A percentile compares a stretch with the other conserved stretches of the same genome.
Evolutionary conservation across 768 basidiomycete species (phyloP).

Genomic region (Tulasnella sp.): DNA sequence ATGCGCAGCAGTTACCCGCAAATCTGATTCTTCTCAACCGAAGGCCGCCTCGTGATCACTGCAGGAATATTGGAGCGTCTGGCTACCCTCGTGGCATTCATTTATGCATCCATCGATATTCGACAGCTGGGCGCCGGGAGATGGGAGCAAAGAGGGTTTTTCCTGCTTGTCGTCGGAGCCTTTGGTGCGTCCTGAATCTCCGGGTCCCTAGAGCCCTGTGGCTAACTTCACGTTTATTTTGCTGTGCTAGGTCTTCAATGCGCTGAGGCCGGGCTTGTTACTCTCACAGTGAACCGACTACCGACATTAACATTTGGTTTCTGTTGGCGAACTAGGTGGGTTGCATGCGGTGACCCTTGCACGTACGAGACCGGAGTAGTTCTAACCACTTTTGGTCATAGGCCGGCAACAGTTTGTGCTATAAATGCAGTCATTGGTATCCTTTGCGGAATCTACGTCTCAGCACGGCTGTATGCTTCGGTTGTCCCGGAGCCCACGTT

Average conservation of each 20-base stretch:
- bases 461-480: background rate
- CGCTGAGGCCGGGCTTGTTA: background rate
- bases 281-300: background rate
- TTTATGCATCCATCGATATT: background rate
- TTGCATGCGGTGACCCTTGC: background rate
- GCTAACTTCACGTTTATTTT: background rate
- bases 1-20: no score
- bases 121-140: background rate
- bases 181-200: background rate
- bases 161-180: background rate
- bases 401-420: background rate
- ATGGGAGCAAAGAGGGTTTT: conserved; percentile 8
- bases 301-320: background rate
- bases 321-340: conserved; percentile 8
- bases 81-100: background rate
- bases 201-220: background rate
- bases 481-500: background rate
- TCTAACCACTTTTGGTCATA: background rate
- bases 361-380: background rate
- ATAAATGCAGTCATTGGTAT: background rate
- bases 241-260: background rate
- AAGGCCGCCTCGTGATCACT: background rate
- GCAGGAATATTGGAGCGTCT: background rate
- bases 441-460: conserved; percentile 2
- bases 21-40: background rate